Base-by-base conservation (phyloP, 495 filamentous ascomycete species). In the Sabuloglossum arenarium region DNA sequence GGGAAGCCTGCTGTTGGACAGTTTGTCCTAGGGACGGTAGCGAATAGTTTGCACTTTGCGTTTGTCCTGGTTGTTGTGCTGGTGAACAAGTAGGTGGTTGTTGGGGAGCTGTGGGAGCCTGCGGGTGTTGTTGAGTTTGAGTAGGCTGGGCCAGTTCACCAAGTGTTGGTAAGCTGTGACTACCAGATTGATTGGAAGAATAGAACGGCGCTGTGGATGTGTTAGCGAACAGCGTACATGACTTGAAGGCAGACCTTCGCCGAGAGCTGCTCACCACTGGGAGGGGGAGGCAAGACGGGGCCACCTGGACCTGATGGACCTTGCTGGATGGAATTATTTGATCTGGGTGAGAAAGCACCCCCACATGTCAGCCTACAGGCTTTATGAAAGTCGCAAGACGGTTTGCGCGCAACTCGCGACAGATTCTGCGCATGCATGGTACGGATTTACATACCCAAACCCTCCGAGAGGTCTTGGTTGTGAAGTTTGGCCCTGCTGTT, bases 1-100 rank as follows among this genome's bases (percentile, higher is more conserved):
- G 73, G 27, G 75, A 75, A 10, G 68, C 71, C 55, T 75, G 75
- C 57, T 71, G 69, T 23, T 43, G 39, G 65, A 77, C 70, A 24
- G 73, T 68, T 53, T 75, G 75, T 21, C 72, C 73, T 23, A 78
- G 69, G 8, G 71, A 71, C 8, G 75, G 75, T 6, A 78, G 66
- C 14, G 73, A 68, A 60, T 79, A 76, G 6, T 66, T 67, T n/a
- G 67, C 63, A 50, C 59, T 63, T 57, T 75, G 73, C 12, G 71
- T 62, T 24, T 71, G 62, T 21, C 68, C 68, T 59, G 39, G 25
- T 21, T 52, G 56, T 24, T 49, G 58, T 9, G 34, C 42, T 3
- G 58, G 10, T 31, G 56, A 43, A 10, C 39, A 21, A 21, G 39
- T 27, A 72, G 73, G 50, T 73, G 72, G 51, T 70, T 66, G 54